Base-by-base conservation (phyloP, 2,329 filamentous ascomycete genomes). In the Scytalidium lignicola region DNA sequence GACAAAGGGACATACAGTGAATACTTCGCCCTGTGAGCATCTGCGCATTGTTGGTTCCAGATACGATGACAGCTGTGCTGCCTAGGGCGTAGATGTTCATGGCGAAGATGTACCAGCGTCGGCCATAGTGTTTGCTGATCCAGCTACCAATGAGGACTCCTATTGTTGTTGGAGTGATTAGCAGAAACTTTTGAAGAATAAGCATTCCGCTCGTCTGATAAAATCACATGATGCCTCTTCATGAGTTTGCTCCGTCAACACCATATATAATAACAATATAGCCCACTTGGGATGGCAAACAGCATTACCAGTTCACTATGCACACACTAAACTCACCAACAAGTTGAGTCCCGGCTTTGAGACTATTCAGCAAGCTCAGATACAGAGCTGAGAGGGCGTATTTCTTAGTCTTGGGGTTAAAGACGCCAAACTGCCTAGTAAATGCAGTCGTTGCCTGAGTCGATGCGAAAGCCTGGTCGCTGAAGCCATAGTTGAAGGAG, bases 401-500 rank as follows among this genome's bases (percentile, higher is more conserved):
- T 3, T 44, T 45, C 1, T 55, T 50, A 2, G 44, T 50, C 43
- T 52, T 32, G 4, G 48, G 23, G 37, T 67, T 48, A 28, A 54
- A 64, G 2, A 57, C 52, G 0, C 68, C 67, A 43, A 70, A 70
- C n/a, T 66, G 61, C 19, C 53, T 57, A 5, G 58, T 58, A 45
- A 67, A 70, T 1, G 64, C 48, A 10, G 62, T 53, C 68, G 70
- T 70, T 2, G 67, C 64, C 52, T 69, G 67, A 0, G 62, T 66
- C 0, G 61, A 65, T 0, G 65, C 60, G 43, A 67, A 67, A 0
- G 59, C 68, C 41, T 68, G 64, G 41, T 70, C 67, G 46, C 70
- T 67, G 17, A 70, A 69, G 19, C 67, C 67, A 61, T 69, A 70
- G 47, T 69, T 70, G 48, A 70, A 65, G n/a, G n/a, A n/a, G n/a